Evolutionary conservation across 116 monocot species (phyloP).

Genomic region (Trichopus zeylanicus): DNA sequence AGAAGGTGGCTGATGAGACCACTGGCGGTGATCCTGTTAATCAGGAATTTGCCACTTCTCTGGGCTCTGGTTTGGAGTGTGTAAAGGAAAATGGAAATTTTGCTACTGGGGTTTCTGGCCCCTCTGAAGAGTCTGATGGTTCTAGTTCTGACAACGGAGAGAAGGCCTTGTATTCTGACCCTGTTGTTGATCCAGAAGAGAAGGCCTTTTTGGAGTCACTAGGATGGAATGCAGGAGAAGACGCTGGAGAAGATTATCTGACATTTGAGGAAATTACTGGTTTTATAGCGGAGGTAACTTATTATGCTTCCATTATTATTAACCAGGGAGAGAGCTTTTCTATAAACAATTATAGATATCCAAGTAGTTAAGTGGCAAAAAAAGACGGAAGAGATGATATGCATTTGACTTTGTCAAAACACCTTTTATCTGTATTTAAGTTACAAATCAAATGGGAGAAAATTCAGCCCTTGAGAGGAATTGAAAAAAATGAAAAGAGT

Average conservation of each 20-base stretch:
- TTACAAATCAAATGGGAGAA: no score
- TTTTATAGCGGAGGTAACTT: conserved; percentile 36
- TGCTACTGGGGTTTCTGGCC: conserved; percentile 2
- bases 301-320: no score
- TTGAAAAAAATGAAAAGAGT: no score
- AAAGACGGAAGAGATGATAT: no score
- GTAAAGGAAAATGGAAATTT: conserved; percentile 1
- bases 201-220: conserved; percentile 38
- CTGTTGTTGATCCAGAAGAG: conserved; percentile 26
- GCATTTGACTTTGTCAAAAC: no score
- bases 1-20: conserved; percentile 8
- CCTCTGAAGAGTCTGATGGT: conserved; percentile 4
- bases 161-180: conserved; percentile 2
- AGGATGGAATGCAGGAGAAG: conserved; percentile 51
- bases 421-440: no score
- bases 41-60: background rate
- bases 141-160: conserved; percentile 3
- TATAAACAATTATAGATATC: background rate
- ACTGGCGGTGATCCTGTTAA: background rate
- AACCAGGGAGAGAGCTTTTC: no score
- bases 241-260: conserved; percentile 27
- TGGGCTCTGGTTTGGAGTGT: background rate
- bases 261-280: conserved; percentile 51
- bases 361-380: no score
- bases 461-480: no score